Conservation (phyloP, 306 rosid species). For the Pterocarpus santalinus region DNA sequence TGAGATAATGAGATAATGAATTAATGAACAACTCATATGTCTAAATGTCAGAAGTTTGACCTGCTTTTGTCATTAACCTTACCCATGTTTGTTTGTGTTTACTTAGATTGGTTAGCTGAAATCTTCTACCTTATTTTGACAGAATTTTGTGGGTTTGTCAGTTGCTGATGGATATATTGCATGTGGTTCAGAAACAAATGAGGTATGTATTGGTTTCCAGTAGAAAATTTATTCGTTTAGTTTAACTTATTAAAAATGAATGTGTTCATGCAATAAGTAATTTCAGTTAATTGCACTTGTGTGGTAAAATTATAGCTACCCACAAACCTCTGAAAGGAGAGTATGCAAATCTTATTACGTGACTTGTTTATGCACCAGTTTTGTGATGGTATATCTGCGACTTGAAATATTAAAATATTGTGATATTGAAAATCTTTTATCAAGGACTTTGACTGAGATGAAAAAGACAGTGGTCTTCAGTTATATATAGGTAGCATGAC, state of each 20-base stretch:
- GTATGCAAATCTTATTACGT: not conserved
- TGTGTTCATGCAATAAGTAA: constrained; percentile 10
- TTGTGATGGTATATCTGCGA: not conserved
- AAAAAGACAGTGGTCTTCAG: not conserved
- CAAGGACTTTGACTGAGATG: constrained; percentile 4
- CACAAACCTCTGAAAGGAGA: constrained; percentile 20
- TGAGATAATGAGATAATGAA: constrained; percentile 32
- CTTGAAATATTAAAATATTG: constrained; percentile 1
- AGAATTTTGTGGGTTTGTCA: constrained; percentile 96
- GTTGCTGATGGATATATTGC: constrained; percentile 87
- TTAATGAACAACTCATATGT: constrained; percentile 11
- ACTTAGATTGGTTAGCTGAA: constrained; percentile 43
- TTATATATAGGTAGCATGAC: constrained; percentile 1
- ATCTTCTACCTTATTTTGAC: constrained; percentile 54
- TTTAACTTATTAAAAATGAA: constrained; percentile 16
- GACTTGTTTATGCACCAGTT: not conserved
- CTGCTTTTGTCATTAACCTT: constrained; percentile 40
- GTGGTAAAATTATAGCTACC: not conserved
- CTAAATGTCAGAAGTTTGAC: constrained; percentile 14
- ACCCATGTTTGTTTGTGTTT: constrained; percentile 31
- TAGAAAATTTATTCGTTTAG: not conserved
- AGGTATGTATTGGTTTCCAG: constrained; percentile 63
- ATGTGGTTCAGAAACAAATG: constrained; percentile 98
- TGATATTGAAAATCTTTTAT: not conserved
- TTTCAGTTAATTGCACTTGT: constrained; percentile 31